Evolutionary conservation across 495 filamentous ascomycete species (phyloP), one percentile per base, ranked within the genome.

Genomic region (Aspergillus homomorphus): DNA sequence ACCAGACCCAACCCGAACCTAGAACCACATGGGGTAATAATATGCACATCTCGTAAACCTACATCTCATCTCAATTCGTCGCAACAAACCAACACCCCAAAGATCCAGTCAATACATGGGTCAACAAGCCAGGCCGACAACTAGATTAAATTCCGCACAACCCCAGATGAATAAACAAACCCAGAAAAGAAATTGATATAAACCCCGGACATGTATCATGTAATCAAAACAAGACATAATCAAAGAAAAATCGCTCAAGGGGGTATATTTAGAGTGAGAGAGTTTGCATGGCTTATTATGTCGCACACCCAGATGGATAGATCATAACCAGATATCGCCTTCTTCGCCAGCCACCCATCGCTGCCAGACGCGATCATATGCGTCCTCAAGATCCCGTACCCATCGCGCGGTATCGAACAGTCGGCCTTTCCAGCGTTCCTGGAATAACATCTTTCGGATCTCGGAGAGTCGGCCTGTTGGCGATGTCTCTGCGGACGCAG

Each of bases 321-420:
- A 72, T 77, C 73, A 79, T 74, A 80, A 74, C 82, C 82, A 93
- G 58, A 99, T 94, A 81, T 99, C 94, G 48, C 94, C 91, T 30
- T 91, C 89, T 76, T 89, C 87, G 30, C 89, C 91, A 30, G 77
- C 80, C 30, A 90, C 95, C 92, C 92, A 98, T 65, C 83, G 80
- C 61, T 81, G 79, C 94, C 94, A 99, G 10, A 91, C 92, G 66
- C 86, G 82, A 57, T 88, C 85, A 67, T 97, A 98, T 19, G 91
- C 92, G 58, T 83, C 80, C 76, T 99, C 94, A 57, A 99, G 69
- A 77, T 98, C 92, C 42, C 80, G 77, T 44, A 99, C 94, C 94
- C 94, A 99, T 59, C 95, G 82, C 61, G 77, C 79, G 21, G 94
- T 99, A 73, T 99, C 89, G 71, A 98, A 99, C 41, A 98, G 79